Evolutionary conservation across 2,329 filamentous ascomycete genomes (phyloP).

Genomic region (Zasmidium citrigriseum): DNA sequence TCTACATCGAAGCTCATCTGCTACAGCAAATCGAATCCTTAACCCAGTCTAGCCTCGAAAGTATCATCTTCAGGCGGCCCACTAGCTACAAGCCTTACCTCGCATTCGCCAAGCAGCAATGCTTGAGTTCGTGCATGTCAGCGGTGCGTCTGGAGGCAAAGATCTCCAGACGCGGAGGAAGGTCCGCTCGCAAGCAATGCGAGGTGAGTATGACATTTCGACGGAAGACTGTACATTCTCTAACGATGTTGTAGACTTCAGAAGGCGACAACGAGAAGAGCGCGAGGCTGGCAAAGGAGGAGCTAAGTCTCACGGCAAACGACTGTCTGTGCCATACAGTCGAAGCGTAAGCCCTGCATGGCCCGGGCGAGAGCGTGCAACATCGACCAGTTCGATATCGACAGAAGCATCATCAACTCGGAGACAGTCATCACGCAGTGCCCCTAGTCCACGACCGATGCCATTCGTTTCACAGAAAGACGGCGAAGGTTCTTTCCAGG

Average conservation of each 20-base stretch:
- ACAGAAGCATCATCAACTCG: neutral
- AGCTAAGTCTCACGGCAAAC: neutral
- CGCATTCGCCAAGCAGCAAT: neutral
- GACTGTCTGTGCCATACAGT: neutral
- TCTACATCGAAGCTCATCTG: neutral
- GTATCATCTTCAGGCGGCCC: neutral
- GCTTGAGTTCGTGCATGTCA: conserved; percentile 13
- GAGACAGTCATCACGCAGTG: neutral
- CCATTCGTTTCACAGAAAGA: conserved; percentile 4
- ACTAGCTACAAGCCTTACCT: neutral
- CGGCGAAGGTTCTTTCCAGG: conserved; percentile 8
- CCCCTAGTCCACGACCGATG: neutral
- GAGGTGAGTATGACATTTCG: neutral
- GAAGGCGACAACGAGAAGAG: conserved; percentile 8
- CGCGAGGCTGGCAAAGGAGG: neutral
- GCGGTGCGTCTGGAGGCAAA: conserved; percentile 12
- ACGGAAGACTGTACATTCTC: neutral
- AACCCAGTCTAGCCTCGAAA: neutral
- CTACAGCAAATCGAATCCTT: neutral
- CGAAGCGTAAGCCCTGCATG: conserved; percentile 3
- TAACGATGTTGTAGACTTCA: neutral
- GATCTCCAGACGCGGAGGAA: conserved; percentile 12
- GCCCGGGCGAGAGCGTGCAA: conserved; percentile 5
- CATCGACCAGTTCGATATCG: conserved; percentile 6
- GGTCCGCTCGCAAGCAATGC: conserved; percentile 14